Evolutionary conservation across 768 basidiomycete species (phyloP).

Genomic region (Termitomyces sp.): DNA sequence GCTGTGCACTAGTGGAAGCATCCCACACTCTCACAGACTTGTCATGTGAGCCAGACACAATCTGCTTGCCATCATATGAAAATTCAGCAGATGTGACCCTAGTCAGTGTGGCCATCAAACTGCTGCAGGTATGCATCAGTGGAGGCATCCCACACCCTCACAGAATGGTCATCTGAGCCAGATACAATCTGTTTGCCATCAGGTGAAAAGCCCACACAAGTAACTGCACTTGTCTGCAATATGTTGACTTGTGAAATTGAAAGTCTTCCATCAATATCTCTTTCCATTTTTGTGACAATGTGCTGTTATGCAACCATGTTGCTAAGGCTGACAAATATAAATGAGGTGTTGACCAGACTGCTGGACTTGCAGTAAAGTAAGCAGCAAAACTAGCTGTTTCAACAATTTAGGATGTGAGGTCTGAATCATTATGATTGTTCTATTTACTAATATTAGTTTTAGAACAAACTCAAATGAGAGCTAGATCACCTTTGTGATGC

Average conservation of each 20-base stretch:
- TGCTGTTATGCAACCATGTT: constrained; percentile 10
- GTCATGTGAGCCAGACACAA: not conserved
- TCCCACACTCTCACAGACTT: not conserved
- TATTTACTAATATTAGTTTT: not conserved
- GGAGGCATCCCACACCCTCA: not conserved
- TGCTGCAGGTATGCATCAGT: not conserved
- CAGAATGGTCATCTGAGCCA: not conserved
- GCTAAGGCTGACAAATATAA: constrained; percentile 19
- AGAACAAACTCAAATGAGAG: not conserved
- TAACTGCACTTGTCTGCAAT: not conserved
- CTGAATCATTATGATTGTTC: not conserved
- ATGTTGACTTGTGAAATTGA: not conserved
- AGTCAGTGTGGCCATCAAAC: not conserved
- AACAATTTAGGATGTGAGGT: constrained; percentile 1
- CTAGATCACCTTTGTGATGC: constrained; percentile 1
- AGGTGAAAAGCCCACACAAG: not conserved
- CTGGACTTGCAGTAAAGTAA: constrained; percentile 12
- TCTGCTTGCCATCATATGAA: not conserved
- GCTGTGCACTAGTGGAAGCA: not conserved
- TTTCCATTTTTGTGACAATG: not conserved
- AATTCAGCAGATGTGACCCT: not conserved
- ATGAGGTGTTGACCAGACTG: constrained; percentile 15
- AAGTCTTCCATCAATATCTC: not conserved
- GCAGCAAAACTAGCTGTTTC: constrained; percentile 17
- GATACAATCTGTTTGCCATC: not conserved